Evolutionary conservation across 805 yeast species (phyloP).

Genomic region (Suhomyces sp.): DNA sequence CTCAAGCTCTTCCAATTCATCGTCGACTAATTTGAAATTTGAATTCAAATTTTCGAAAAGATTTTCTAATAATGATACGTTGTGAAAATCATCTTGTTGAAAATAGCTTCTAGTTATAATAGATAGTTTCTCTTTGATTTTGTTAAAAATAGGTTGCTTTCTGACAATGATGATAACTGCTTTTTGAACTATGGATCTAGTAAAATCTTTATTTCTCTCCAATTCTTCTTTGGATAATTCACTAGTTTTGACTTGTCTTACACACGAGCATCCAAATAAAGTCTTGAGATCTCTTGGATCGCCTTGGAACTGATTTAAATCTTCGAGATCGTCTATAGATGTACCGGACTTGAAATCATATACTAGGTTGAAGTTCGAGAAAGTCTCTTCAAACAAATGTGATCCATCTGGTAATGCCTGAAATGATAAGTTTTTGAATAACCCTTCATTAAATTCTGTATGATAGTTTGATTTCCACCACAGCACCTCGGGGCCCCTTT

Average conservation of each 20-base stretch:
- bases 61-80: slow-evolving; percentile 62
- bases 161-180: slow-evolving; percentile 82
- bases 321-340: slow-evolving; percentile 45
- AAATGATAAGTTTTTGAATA: slow-evolving; percentile 89
- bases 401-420: slow-evolving; percentile 97
- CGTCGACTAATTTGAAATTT: slow-evolving; percentile 20
- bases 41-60: slow-evolving; percentile 63
- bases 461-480: slow-evolving; percentile 65
- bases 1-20: slow-evolving; percentile 14
- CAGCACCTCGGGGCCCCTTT: slow-evolving; percentile 91
- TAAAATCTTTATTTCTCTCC: slow-evolving; percentile 58
- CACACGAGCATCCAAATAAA: slow-evolving; percentile 92
- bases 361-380: slow-evolving; percentile 81
- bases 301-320: slow-evolving; percentile 29
- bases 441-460: slow-evolving; percentile 27
- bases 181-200: slow-evolving; percentile 87
- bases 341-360: slow-evolving; percentile 53
- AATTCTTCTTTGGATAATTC: slow-evolving; percentile 47
- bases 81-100: slow-evolving; percentile 72
- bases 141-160: slow-evolving; percentile 78
- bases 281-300: slow-evolving; percentile 53
- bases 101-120: slow-evolving; percentile 87
- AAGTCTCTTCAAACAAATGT: slow-evolving; percentile 89
- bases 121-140: slow-evolving; percentile 83
- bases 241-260: slow-evolving; percentile 70